Evolutionary conservation across 2,329 filamentous ascomycete species (phyloP), one percentile per base, ranked within the genome.

Genomic region (Alternaria postmessia): DNA sequence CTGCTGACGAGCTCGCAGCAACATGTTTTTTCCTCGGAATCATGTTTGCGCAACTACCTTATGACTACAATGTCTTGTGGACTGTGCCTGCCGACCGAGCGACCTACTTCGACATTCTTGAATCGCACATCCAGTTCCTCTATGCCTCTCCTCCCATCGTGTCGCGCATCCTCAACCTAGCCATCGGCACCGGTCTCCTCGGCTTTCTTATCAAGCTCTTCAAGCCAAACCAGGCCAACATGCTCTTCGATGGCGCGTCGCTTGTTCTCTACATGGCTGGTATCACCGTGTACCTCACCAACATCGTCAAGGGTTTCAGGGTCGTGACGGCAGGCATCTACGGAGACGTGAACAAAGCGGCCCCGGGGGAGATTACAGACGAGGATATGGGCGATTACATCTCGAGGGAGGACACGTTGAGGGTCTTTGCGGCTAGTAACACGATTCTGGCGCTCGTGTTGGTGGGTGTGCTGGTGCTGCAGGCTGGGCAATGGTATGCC

Each of bases 1-100:
- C 58, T 42, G 43, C 65, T 72, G 59, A 62, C 53, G 57, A 54
- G 49, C 32, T 20, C 5, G 38, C 44, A 84, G 83, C 83, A 62
- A 93, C 91, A 67, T 97, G 92, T 80, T 99, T 99, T 87, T 97
- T 98, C 87, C 91, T 99, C 66, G 95, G 95, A 72, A 93, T 98
- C 79, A 90, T 99, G 80, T 99, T 98, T 87, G 93, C 93, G 72
- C 89, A 90, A 65, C 96, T 98, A 81, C 94, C 95, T 63, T 99
- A 98, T 85, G 95, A 96, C 84, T 95, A 93, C 82, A 91, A 92
- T 61, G 89, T 95, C 64, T 90, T 96, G 54, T 96, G 92, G 86
- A 90, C 89, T 52, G 87, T 88, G 30, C 88, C 87, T 42, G 84
- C 84, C 84, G 56, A 91, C 54, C 84, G 86, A 61, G 83, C 85